phyloP scores from a whole-genome alignment of 1,139 yeast species.

The Nakaseomyces kungkrabaensis region DNA sequence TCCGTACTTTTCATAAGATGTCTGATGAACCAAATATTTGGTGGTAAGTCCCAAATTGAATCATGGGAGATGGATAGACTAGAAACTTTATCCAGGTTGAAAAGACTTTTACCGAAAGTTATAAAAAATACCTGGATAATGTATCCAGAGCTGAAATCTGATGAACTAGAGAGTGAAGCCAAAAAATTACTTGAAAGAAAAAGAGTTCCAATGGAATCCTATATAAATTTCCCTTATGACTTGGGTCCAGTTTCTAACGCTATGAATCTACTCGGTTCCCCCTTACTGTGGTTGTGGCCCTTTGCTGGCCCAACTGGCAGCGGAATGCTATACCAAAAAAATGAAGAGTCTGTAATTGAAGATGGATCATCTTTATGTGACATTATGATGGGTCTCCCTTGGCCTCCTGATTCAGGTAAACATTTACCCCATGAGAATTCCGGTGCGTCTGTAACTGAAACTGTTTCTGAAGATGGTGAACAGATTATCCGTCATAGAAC shows the following conservation, averaged over 20 bases:
- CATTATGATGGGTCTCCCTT: constrained; percentile 50
- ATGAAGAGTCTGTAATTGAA: constrained; percentile 33
- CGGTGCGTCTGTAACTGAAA: constrained; percentile 10
- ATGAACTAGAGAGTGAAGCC: constrained; percentile 10
- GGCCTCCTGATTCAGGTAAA: constrained; percentile 80
- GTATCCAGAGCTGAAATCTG: constrained; percentile 12
- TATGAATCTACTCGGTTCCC: constrained; percentile 42
- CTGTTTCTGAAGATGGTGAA: constrained; percentile 22
- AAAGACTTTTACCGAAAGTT: constrained; percentile 19
- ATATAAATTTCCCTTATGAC: constrained; percentile 72
- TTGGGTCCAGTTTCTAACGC: constrained; percentile 50
- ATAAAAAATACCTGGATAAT: constrained; percentile 16
- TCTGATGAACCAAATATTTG: constrained; percentile 41
- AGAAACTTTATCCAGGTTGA: constrained; percentile 34
- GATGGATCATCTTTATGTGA: constrained; percentile 42
- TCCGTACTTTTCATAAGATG: constrained; percentile 53
- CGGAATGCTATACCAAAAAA: constrained; percentile 45
- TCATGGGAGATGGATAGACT: constrained; percentile 85
- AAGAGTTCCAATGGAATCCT: constrained; percentile 29
- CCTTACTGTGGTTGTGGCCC: constrained; percentile 60
- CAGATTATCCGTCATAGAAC: constrained; percentile 26
- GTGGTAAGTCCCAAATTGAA: constrained; percentile 89
- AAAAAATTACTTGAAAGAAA: constrained; percentile 8
- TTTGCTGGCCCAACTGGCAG: constrained; percentile 50
- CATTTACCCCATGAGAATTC: constrained; percentile 5